Percentiles rank a stretch among this genome's conserved stretches.
Conservation (phyloP, 2,329 filamentous ascomycete species). For the Furcasterigmium sp. region DNA sequence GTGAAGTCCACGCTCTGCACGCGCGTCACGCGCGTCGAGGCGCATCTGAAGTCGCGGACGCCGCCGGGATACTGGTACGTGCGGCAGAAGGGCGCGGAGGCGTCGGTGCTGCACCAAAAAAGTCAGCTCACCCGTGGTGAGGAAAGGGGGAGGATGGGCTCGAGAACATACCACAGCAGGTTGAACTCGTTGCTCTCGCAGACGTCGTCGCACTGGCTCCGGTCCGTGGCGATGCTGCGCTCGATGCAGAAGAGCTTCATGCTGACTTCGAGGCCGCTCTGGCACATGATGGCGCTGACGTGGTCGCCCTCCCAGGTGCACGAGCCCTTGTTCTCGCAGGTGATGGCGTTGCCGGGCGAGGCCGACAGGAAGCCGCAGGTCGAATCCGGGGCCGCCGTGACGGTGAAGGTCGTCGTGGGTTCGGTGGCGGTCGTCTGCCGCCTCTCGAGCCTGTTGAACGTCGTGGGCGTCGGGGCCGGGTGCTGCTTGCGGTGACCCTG, state of each 20-base stretch:
- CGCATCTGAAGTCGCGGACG: slow-evolving; percentile 8
- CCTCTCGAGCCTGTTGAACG: too few species aligned
- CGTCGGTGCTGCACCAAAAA: slow-evolving; percentile 7
- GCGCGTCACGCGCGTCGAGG: not conserved
- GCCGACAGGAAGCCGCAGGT: slow-evolving; percentile 10
- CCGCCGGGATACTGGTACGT: slow-evolving; percentile 7
- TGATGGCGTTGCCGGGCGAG: slow-evolving; percentile 5
- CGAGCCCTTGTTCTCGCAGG: slow-evolving; percentile 4
- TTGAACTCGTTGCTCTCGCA: slow-evolving; percentile 8
- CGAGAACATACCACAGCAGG: slow-evolving; percentile 5
- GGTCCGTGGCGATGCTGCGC: slow-evolving; percentile 1
- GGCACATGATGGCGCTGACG: slow-evolving; percentile 6
- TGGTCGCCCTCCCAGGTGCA: slow-evolving; percentile 7
- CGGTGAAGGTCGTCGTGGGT: slow-evolving; percentile 1
- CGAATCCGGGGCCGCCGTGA: slow-evolving; percentile 6
- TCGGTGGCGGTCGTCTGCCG: too few species aligned
- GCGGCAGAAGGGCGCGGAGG: slow-evolving; percentile 6
- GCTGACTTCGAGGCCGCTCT: not conserved
- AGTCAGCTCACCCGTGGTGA: not conserved
- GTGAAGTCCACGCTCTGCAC: slow-evolving; percentile 4
- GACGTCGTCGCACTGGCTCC: slow-evolving; percentile 6
- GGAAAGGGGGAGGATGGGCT: too few species aligned
- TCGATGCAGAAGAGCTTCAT: not conserved
- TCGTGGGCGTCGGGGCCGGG: too few species aligned
- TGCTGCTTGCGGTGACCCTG: too few species aligned